phyloP scores from a whole-genome alignment of 2,329 filamentous ascomycete species.

The Ilyonectria destructans region DNA sequence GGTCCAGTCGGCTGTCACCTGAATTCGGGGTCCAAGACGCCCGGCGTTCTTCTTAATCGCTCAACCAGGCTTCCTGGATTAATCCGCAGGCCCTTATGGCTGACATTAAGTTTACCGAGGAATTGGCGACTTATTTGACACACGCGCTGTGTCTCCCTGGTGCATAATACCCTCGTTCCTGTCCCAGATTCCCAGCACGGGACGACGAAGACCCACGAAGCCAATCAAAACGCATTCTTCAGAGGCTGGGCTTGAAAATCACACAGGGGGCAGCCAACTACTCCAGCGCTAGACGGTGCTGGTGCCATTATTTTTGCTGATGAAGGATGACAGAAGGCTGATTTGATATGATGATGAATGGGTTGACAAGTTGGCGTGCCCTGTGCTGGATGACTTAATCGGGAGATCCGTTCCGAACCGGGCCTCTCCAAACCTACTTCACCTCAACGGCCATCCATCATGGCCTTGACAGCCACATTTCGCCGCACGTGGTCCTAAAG shows the following conservation, averaged over 20 bases:
- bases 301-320: no score
- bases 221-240: conserved; percentile 12
- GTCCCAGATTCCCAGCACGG: conserved; percentile 2
- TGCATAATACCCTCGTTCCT: conserved; percentile 12
- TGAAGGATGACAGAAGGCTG: no score
- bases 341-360: no score
- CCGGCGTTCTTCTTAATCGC: neutral
- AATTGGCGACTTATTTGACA: neutral
- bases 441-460: conserved; percentile 1
- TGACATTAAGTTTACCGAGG: neutral
- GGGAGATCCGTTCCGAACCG: no score
- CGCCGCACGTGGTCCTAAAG: conserved; percentile 12
- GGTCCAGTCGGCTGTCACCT: neutral
- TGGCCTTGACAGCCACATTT: conserved; percentile 6
- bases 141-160: conserved; percentile 9
- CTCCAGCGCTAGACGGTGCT: no score
- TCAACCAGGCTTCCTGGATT: neutral
- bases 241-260: neutral
- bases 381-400: no score
- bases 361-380: no score
- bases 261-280: no score
- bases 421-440: neutral
- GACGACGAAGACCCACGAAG: neutral
- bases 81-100: neutral
- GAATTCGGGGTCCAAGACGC: neutral